A percentile compares a stretch with the other conserved stretches of the same genome.
Conservation (phyloP, 495 filamentous ascomycete species). For the Penicillium antarcticum region DNA sequence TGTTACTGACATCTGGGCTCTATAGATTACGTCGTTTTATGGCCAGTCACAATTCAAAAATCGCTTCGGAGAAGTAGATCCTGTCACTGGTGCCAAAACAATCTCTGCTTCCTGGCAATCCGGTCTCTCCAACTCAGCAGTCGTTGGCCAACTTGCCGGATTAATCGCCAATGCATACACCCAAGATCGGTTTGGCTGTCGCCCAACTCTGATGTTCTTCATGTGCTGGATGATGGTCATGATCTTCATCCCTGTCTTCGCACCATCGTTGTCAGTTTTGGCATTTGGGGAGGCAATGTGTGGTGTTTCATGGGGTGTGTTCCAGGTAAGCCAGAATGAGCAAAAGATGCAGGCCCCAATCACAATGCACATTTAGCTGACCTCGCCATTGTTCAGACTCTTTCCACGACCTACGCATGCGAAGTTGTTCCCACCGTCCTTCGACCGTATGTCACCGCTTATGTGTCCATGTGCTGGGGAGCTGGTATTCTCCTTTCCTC, state of each 20-base stretch:
- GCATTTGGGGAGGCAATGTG: conserved; percentile 17
- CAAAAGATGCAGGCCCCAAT: too few species aligned
- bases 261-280: conserved; percentile 12
- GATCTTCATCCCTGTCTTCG: conserved; percentile 35
- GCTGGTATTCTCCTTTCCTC: conserved; percentile 49
- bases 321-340: conserved; percentile 29
- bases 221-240: conserved; percentile 42
- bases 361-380: too few species aligned
- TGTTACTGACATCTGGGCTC: too few species aligned
- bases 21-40: conserved; percentile 28
- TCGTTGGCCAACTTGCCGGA: conserved; percentile 56
- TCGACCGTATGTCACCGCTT: conserved; percentile 41
- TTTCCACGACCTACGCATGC: conserved; percentile 48
- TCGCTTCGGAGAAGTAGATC: conserved; percentile 24
- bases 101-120: conserved; percentile 57
- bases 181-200: conserved; percentile 61
- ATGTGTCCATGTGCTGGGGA: conserved; percentile 45
- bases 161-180: conserved; percentile 60
- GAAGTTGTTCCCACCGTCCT: conserved; percentile 46
- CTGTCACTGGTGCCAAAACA: conserved; percentile 22
- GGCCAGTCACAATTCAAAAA: conserved; percentile 29
- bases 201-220: conserved; percentile 60
- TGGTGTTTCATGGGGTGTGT: conserved; percentile 34
- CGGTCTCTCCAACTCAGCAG: conserved; percentile 56
- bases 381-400: conserved; percentile 3